Conservation (phyloP, 164 flowering plant species). For the Malania oleifera region DNA sequence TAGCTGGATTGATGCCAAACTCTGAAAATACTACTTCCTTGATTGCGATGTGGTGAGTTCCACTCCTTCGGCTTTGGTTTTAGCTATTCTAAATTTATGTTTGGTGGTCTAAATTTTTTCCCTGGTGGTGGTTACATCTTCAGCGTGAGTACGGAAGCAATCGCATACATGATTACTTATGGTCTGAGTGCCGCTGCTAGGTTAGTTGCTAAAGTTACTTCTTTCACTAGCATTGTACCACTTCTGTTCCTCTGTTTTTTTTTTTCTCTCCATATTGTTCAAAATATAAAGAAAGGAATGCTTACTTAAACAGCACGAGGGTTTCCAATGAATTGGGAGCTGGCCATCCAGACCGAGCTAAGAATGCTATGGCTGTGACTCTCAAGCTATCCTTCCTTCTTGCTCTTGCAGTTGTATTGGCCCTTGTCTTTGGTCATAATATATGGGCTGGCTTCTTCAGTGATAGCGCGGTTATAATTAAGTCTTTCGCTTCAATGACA, state of each 20-base stretch:
- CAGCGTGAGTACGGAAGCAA: slow-evolving; percentile 47
- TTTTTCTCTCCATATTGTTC: too few relatives aligned
- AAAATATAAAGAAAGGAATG: too few relatives aligned
- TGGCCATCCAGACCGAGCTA: slow-evolving; percentile 50
- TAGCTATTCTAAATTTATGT: not conserved
- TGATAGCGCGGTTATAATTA: slow-evolving; percentile 34
- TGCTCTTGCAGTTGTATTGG: slow-evolving; percentile 37
- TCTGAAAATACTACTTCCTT: slow-evolving; percentile 66
- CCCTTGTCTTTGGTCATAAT: slow-evolving; percentile 55
- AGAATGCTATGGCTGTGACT: slow-evolving; percentile 60
- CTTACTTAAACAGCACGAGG: slow-evolving; percentile 72
- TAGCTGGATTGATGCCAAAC: slow-evolving; percentile 79
- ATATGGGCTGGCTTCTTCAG: slow-evolving; percentile 75
- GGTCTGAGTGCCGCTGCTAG: too few relatives aligned
- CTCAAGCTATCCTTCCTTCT: slow-evolving; percentile 63
- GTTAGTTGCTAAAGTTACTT: too few relatives aligned
- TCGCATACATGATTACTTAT: too few relatives aligned
- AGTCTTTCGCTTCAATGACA: slow-evolving; percentile 51
- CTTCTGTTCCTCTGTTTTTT: too few relatives aligned
- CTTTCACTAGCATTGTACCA: too few relatives aligned
- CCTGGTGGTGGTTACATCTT: not conserved
- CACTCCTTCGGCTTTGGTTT: not conserved
- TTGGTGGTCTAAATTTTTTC: not conserved
- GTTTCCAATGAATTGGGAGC: slow-evolving; percentile 93
- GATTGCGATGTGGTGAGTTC: slow-evolving; percentile 75